phyloP scores from a whole-genome alignment of 139 green algal genomes.

The Chlorella sp. region DNA sequence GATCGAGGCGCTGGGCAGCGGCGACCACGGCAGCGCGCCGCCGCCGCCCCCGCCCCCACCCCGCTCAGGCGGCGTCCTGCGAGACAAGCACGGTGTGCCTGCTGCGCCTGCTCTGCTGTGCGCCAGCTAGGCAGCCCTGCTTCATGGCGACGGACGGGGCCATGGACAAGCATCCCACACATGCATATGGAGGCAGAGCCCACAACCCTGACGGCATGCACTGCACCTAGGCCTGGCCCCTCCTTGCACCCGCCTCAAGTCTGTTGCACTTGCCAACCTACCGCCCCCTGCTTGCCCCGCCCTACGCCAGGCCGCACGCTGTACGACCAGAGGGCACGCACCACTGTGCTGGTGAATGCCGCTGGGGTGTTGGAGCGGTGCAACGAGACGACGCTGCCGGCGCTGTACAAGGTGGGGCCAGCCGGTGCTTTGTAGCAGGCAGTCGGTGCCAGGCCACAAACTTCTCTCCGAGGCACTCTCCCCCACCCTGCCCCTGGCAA shows the following conservation, averaged over 20 bases:
- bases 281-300: background rate
- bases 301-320: constrained; percentile 13
- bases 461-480: too few relatives aligned
- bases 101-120: background rate
- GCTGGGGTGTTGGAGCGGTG: constrained; percentile 44
- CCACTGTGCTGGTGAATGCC: constrained; percentile 41
- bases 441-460: too few relatives aligned
- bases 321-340: constrained; percentile 47
- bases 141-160: background rate
- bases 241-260: too few relatives aligned
- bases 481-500: too few relatives aligned
- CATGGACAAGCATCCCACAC: too few relatives aligned
- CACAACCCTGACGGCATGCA: background rate
- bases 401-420: background rate
- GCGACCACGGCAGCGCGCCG: background rate
- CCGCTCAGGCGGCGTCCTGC: constrained; percentile 24
- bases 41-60: background rate
- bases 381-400: constrained; percentile 50
- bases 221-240: background rate
- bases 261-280: background rate
- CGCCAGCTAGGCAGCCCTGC: background rate
- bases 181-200: too few relatives aligned
- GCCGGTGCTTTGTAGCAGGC: too few relatives aligned
- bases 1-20: background rate
- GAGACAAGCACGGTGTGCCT: constrained; percentile 28